These are phyloP conservation scores for Fusarium solani-melongenae DNA, from an alignment of 2,329 filamentous ascomycete genomes.

Conservation along the genomic window DNA sequence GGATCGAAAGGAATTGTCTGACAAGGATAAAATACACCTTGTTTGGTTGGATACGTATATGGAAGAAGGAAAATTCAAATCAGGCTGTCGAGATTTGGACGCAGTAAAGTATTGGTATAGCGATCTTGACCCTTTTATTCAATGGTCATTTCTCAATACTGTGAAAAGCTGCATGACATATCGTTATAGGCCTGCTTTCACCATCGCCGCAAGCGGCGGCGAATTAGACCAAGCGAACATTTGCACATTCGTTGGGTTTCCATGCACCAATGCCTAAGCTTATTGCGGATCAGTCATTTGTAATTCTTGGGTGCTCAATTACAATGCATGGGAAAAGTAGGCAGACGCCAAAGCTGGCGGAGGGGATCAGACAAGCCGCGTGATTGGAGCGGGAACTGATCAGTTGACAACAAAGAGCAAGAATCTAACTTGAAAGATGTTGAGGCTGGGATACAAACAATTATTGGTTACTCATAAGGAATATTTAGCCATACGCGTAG, in stretches of 20 bases:
- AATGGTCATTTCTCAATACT: background rate
- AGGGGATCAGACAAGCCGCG: background rate
- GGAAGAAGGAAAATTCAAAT: background rate
- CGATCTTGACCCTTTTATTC: background rate
- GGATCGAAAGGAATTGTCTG: background rate
- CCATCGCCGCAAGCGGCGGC: too few relatives aligned
- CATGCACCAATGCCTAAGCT: background rate
- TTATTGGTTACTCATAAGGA: accelerated
- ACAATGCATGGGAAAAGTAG: background rate
- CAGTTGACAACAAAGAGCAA: background rate
- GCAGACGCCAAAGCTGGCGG: background rate
- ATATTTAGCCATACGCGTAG: background rate
- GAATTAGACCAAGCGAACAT: background rate
- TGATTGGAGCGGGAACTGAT: background rate
- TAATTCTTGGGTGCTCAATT: background rate
- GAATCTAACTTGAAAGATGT: background rate
- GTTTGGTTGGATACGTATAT: background rate
- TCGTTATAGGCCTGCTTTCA: background rate
- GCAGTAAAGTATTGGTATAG: background rate
- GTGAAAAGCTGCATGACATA: background rate
- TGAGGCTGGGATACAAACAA: background rate
- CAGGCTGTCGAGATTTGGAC: background rate
- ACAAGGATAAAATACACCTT: background rate
- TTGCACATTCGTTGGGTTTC: background rate
- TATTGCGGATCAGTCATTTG: background rate